phyloP scores from a whole-genome alignment of 306 rosid species.

The Elaeagnus macrophylla region DNA sequence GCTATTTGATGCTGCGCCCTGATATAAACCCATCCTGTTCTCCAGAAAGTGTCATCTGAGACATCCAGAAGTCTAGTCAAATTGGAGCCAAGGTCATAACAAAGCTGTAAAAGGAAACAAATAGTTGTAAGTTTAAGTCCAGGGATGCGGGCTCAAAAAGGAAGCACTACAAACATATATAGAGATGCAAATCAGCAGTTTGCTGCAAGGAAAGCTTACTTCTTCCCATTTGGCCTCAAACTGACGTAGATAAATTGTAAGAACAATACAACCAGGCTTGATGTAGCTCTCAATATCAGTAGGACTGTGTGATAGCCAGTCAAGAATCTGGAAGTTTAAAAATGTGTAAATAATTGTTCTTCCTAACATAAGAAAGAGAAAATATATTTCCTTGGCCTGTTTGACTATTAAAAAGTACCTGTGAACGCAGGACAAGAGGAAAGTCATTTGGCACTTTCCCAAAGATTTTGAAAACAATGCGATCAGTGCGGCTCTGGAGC shows the following conservation, averaged over 20 bases:
- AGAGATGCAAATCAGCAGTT: neutral
- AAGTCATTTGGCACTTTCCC: too few species aligned
- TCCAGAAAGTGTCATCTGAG: slow-evolving; percentile 64
- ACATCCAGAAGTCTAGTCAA: slow-evolving; percentile 59
- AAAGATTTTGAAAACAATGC: too few species aligned
- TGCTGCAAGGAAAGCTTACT: slow-evolving; percentile 34
- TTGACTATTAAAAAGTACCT: slow-evolving; percentile 62
- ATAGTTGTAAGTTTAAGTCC: neutral
- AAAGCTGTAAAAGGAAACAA: slow-evolving; percentile 41
- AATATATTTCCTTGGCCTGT: slow-evolving; percentile 38
- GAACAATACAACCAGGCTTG: slow-evolving; percentile 74
- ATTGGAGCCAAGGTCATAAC: slow-evolving; percentile 50
- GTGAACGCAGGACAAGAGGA: slow-evolving; percentile 10
- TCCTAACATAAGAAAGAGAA: slow-evolving; percentile 20
- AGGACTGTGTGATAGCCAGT: slow-evolving; percentile 73
- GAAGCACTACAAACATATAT: neutral
- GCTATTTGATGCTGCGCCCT: slow-evolving; percentile 64
- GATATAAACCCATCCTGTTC: slow-evolving; percentile 69
- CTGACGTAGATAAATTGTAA: slow-evolving; percentile 57
- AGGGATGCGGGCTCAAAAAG: neutral
- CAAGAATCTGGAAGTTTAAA: slow-evolving; percentile 41
- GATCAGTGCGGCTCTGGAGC: too few species aligned
- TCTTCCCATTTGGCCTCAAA: slow-evolving; percentile 60
- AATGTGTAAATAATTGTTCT: slow-evolving; percentile 10
- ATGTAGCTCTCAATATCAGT: slow-evolving; percentile 80